Percentiles rank a stretch among this genome's conserved stretches.
Conservation (phyloP, 257 asterid species). For the Thymus quinquecostatus region DNA sequence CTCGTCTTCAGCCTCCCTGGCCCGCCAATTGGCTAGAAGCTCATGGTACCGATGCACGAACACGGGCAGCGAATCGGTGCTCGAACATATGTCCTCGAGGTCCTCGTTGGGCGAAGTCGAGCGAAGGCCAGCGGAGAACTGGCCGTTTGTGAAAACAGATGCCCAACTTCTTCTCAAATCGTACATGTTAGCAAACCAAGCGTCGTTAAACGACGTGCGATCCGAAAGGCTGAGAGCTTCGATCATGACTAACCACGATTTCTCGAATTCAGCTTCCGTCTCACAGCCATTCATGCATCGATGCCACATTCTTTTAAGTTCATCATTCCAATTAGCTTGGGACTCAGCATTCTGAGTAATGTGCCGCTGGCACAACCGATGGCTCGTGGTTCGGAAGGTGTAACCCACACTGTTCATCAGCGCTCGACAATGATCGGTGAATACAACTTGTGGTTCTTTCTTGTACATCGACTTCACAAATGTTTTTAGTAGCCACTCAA, state of each 20-base stretch:
- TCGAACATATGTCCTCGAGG: not conserved
- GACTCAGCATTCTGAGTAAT: not conserved
- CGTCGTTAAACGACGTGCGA: not conserved
- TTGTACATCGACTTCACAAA: not conserved
- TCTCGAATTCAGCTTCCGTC: not conserved
- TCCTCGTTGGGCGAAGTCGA: not conserved
- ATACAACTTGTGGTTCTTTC: not conserved
- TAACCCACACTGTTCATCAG: not conserved
- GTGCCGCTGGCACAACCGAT: not conserved
- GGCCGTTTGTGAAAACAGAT: not conserved
- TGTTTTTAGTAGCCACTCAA: not conserved
- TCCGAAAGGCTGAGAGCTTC: not conserved
- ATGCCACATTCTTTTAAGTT: not conserved
- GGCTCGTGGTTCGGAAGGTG: not conserved
- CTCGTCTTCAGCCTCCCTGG: not conserved
- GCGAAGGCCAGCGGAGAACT: not conserved
- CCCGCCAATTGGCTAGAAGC: not conserved
- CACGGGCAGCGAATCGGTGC: not conserved
- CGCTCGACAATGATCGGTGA: not conserved
- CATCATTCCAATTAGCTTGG: not conserved
- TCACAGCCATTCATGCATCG: not conserved
- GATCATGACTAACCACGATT: not conserved
- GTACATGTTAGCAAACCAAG: not conserved
- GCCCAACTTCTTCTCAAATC: not conserved
- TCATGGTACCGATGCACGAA: not conserved